Conservation (phyloP, 2,329 filamentous ascomycete species). For the Sordariomycetes sp. region DNA sequence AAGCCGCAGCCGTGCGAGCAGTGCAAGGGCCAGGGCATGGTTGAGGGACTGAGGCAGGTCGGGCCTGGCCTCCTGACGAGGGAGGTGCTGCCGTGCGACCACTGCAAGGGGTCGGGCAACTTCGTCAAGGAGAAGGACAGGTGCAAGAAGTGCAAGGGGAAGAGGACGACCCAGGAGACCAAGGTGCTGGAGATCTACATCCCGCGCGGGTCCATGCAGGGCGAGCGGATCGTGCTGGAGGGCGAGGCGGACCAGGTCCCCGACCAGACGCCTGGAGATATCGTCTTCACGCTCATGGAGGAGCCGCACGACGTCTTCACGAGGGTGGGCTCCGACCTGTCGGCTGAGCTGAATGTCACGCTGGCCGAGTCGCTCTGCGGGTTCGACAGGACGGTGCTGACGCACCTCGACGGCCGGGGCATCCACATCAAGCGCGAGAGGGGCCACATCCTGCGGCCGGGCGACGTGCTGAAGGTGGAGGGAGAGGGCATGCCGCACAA, state of each 20-base stretch:
- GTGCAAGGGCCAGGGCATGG: slow-evolving; percentile 72
- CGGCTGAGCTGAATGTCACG: slow-evolving; percentile 69
- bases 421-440: slow-evolving; percentile 71
- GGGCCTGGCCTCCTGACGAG: slow-evolving; percentile 80
- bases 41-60: slow-evolving; percentile 69
- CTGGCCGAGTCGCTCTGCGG: slow-evolving; percentile 77
- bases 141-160: slow-evolving; percentile 98
- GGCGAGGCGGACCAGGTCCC: slow-evolving; percentile 92
- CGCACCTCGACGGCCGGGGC: slow-evolving; percentile 86
- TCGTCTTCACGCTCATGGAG: slow-evolving; percentile 81
- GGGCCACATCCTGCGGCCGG: slow-evolving; percentile 73
- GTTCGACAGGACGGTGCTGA: slow-evolving; percentile 82
- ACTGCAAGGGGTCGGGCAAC: slow-evolving; percentile 75
- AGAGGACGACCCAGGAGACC: slow-evolving; percentile 73
- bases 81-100: slow-evolving; percentile 67
- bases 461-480: slow-evolving; percentile 72
- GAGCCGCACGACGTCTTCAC: slow-evolving; percentile 72
- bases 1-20: slow-evolving; percentile 74
- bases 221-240: slow-evolving; percentile 80
- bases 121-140: slow-evolving; percentile 93
- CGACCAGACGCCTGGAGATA: slow-evolving; percentile 81
- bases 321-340: slow-evolving; percentile 74
- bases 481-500: slow-evolving; percentile 96
- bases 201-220: slow-evolving; percentile 73
- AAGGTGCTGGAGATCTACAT: slow-evolving; percentile 97